These are phyloP conservation scores for Chloroidium sp. DNA, from an alignment of 163 green algal species.

Conservation along the genomic window DNA sequence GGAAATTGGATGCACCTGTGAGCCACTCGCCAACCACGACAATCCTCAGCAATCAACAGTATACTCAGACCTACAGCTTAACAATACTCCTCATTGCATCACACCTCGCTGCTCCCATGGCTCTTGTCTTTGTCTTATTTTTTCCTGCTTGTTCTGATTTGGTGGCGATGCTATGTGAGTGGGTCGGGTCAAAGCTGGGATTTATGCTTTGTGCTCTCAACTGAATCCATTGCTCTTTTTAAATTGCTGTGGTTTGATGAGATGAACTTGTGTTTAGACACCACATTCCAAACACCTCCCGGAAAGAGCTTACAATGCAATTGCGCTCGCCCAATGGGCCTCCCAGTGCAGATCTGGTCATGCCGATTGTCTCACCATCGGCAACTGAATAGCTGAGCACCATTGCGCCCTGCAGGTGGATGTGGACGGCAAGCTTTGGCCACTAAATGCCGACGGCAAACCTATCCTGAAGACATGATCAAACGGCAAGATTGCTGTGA, in stretches of 20 bases:
- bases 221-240: background rate
- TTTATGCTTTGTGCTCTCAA: too few relatives aligned
- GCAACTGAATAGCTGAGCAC: background rate
- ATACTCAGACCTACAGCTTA: too few relatives aligned
- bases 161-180: too few relatives aligned
- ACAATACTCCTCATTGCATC: too few relatives aligned
- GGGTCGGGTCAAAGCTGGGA: too few relatives aligned
- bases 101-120: background rate
- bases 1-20: conserved; percentile 61
- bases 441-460: conserved; percentile 27
- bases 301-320: too few relatives aligned
- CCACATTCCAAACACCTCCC: too few relatives aligned
- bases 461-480: conserved; percentile 21
- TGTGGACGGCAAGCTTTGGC: conserved; percentile 33
- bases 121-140: background rate
- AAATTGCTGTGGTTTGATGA: background rate
- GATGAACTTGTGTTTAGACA: background rate
- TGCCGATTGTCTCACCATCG: background rate
- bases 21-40: background rate
- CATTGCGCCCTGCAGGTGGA: conserved; percentile 20
- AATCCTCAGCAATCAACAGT: background rate
- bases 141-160: background rate
- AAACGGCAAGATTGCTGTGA: too few relatives aligned
- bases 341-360: too few relatives aligned
- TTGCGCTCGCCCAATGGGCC: too few relatives aligned